Evolutionary conservation across 129 eudicot species (phyloP), one percentile per base, ranked within the genome.

Genomic region (Saussurea involucrata): DNA sequence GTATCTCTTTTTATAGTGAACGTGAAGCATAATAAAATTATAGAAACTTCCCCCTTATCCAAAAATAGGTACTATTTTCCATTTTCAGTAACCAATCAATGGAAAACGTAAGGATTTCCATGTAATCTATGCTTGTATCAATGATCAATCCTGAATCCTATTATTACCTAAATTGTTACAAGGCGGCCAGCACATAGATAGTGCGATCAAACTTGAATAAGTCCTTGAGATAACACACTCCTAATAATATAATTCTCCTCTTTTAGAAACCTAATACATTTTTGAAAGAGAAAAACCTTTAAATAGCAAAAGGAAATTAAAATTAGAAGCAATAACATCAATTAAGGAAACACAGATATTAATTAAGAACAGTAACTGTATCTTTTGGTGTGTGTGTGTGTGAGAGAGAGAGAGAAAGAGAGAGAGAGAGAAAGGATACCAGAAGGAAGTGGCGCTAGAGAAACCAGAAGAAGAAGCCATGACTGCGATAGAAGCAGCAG

Each of bases 401-500:
- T 24, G 36, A 12, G 29, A 8, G 20, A 8, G 44, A 3, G 42
- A 8, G 12, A 36, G n/a, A 22, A 11, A 33, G n/a, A 21, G n/a
- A 60, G 34, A 15, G 21, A 28, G 25, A n/a, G n/a, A n/a, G n/a
- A n/a, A n/a, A n/a, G n/a, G n/a, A 63, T 77, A 90, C 96, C 96
- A 88, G 80, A 90, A 90, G 33, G 96, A 83, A 71, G 96, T 90
- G 44, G 81, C 71, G 73, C 27, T 61, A 17, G 90, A 76, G 78
- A 90, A 90, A 46, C 90, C 92, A 84, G 88, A 37, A 88, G 96
- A 80, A 79, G 85, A 79, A 57, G 90, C 86, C 92, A 90, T 90
- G n/a, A 84, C 63, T 8, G 74, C 86, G 69, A 90, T 82, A 76
- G 90, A 90, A 83, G 87, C 90, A 66, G 90, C 82, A 72, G 92